These are phyloP conservation scores for Echinochloa phyllopogon DNA, from an alignment of 176 grass and related monocot species.

Conservation along the genomic window DNA sequence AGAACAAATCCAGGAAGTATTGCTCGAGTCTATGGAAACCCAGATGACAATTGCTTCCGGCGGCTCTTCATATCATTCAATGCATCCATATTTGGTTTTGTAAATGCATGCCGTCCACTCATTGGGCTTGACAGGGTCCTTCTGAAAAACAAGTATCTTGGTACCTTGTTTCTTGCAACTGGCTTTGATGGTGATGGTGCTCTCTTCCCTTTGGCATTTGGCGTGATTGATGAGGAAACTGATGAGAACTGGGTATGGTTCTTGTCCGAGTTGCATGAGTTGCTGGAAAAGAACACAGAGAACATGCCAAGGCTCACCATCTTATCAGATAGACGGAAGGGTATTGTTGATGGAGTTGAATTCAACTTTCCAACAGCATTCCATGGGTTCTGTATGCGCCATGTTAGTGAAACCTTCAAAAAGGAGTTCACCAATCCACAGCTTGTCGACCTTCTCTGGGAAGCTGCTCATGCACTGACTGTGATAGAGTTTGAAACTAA, in stretches of 20 bases:
- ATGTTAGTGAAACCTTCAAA: conserved; percentile 82
- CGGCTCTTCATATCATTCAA: conserved; percentile 92
- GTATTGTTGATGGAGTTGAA: conserved; percentile 92
- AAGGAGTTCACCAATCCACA: conserved; percentile 89
- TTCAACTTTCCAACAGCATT: conserved; percentile 99
- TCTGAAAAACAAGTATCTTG: conserved; percentile 96
- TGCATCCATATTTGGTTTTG: conserved; percentile 94
- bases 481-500: conserved; percentile 92
- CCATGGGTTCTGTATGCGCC: conserved; percentile 91
- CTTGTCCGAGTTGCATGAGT: conserved; percentile 82
- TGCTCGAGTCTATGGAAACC: conserved; percentile 77
- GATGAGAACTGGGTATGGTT: conserved; percentile 99
- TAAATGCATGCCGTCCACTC: conserved; percentile 89
- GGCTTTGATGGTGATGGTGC: conserved; percentile 93
- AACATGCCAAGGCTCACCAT: conserved; percentile 97
- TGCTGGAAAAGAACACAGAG: conserved; percentile 93
- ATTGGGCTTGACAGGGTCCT: conserved; percentile 88
- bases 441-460: conserved; percentile 87
- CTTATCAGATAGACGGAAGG: conserved; percentile 85
- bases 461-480: conserved; percentile 87
- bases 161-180: conserved; percentile 89
- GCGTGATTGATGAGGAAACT: conserved; percentile 91
- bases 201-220: conserved; percentile 95
- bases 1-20: conserved; percentile 92
- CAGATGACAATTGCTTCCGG: conserved; percentile 78